These are phyloP conservation scores for Pichia sp. DNA, from an alignment of 1,139 yeast genomes.

Conservation along the genomic window DNA sequence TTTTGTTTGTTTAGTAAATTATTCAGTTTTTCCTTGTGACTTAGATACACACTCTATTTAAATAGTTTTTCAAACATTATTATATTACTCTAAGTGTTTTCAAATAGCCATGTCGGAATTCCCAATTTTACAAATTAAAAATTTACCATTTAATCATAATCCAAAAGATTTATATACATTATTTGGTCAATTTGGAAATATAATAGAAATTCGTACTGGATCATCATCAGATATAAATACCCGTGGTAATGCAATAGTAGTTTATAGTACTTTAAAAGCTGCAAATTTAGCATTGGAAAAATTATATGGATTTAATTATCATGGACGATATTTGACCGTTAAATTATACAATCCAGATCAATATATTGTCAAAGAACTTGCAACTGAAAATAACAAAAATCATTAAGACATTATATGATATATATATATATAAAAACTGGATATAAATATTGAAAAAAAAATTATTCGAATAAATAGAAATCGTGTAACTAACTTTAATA, in stretches of 20 bases:
- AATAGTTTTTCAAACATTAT: too few relatives aligned
- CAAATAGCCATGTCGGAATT: too few relatives aligned
- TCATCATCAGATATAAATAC: background rate
- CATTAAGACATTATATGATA: background rate
- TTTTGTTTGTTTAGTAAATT: too few relatives aligned
- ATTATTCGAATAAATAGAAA: too few relatives aligned
- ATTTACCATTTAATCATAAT: conserved; percentile 50
- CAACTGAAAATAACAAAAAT: background rate
- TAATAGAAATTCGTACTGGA: conserved; percentile 44
- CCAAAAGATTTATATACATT: conserved; percentile 45
- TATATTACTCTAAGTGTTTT: too few relatives aligned
- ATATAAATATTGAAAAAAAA: too few relatives aligned
- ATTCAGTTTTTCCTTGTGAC: too few relatives aligned
- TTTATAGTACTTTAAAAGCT: conserved; percentile 43
- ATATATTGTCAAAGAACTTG: background rate
- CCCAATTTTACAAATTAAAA: conserved; percentile 52
- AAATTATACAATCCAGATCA: conserved; percentile 28
- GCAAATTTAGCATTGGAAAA: conserved; percentile 49
- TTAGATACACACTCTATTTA: too few relatives aligned
- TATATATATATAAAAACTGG: background rate
- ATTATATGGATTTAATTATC: conserved; percentile 54
- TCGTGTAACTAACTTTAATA: too few relatives aligned
- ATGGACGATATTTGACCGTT: conserved; percentile 55
- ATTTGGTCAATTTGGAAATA: conserved; percentile 52
- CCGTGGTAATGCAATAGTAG: conserved; percentile 51